These are phyloP conservation scores for Beauveria pseudobassiana DNA, from an alignment of 2,329 filamentous ascomycete genomes.

Conservation along the genomic window DNA sequence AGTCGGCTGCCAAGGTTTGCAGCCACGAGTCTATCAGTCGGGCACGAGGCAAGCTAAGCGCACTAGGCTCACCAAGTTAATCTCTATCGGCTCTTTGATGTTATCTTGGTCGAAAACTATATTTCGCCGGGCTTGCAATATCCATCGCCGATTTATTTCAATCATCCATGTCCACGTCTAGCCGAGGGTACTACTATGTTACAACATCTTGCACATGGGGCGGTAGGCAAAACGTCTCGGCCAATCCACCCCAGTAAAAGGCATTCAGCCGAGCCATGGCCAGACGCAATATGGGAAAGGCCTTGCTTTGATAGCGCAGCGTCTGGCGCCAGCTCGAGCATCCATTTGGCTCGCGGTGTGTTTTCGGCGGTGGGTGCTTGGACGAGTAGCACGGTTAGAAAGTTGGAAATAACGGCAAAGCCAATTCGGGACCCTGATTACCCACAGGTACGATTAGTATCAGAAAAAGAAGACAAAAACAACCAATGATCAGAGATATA, in stretches of 20 bases:
- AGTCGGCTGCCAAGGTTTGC: not conserved
- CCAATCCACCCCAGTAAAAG: constrained; percentile 12
- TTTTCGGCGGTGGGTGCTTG: constrained; percentile 14
- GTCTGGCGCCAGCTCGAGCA: constrained; percentile 14
- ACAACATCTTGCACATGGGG: constrained; percentile 11
- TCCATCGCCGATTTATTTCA: not conserved
- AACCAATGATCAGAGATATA: not conserved
- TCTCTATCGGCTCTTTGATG: too few species aligned
- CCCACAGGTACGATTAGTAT: not conserved
- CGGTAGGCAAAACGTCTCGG: constrained; percentile 13
- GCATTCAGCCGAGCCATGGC: constrained; percentile 12
- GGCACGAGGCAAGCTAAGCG: not conserved
- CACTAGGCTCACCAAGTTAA: not conserved
- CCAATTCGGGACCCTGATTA: constrained; percentile 11
- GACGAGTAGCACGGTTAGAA: constrained; percentile 13
- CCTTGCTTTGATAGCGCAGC: constrained; percentile 12
- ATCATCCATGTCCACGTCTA: not conserved
- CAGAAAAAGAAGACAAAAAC: not conserved
- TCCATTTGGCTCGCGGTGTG: constrained; percentile 11
- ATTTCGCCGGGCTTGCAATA: not conserved
- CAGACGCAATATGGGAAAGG: constrained; percentile 10
- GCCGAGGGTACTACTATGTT: not conserved
- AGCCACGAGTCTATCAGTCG: not conserved
- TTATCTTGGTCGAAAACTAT: too few species aligned
- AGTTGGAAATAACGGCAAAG: constrained; percentile 15